Evolutionary conservation across 345 rosid species (phyloP).

Genomic region (Rhodamnia argentea): DNA sequence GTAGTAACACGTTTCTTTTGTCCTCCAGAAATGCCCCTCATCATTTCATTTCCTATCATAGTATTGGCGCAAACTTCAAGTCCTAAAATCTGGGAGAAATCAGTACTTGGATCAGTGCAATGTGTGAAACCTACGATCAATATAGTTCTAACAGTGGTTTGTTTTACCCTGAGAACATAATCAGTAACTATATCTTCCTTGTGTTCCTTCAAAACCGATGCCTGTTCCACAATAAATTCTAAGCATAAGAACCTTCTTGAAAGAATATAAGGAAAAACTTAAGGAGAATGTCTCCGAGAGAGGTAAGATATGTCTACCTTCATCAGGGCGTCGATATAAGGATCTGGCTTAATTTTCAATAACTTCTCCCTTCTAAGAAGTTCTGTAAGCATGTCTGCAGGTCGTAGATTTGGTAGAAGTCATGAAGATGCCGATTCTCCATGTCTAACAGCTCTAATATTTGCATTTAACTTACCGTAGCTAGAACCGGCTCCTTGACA

Average conservation of each 20-base stretch:
- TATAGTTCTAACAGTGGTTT: background rate
- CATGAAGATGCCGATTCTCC: background rate
- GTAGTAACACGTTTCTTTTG: slow-evolving; percentile 7
- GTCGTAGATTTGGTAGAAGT: background rate
- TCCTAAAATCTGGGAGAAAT: slow-evolving; percentile 6
- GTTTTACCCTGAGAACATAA: slow-evolving; percentile 4
- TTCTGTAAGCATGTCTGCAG: slow-evolving; percentile 8
- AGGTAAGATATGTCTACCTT: background rate
- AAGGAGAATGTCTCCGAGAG: background rate
- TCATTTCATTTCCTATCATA: slow-evolving; percentile 5
- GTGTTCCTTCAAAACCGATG: background rate
- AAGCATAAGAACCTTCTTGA: background rate
- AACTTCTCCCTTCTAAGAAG: slow-evolving; percentile 5
- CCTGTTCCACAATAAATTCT: background rate
- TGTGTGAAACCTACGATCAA: background rate
- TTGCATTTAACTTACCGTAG: background rate
- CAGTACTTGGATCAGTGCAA: background rate
- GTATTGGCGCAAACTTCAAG: slow-evolving; percentile 4
- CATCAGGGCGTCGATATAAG: slow-evolving; percentile 6
- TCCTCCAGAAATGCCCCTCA: slow-evolving; percentile 9
- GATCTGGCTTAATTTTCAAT: slow-evolving; percentile 6
- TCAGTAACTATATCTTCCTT: slow-evolving; percentile 1
- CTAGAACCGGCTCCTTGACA: slow-evolving; percentile 5
- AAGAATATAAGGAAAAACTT: background rate
- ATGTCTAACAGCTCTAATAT: background rate